Base-by-base conservation (phyloP, 2,329 filamentous ascomycete species). In the Venturia nashicola region DNA sequence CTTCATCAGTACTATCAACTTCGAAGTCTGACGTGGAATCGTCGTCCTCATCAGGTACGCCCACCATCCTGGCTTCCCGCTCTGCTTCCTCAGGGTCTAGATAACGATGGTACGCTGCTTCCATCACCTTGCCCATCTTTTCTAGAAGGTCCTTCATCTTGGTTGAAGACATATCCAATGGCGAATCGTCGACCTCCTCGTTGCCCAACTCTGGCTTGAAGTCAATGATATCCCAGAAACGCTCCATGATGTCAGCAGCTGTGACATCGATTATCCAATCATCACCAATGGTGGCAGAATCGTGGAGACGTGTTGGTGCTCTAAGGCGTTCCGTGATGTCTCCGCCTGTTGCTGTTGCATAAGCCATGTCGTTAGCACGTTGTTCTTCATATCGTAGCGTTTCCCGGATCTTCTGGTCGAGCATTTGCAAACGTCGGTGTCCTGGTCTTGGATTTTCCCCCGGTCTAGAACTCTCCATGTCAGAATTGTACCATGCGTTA, bases 241-340 rank as follows among this genome's bases (percentile, higher is more conserved):
- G 51, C 51, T 57, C 51, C 51, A 57, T 57, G 51, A 57, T 57
- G 8, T 57, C 51, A 7, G 18, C 51, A 36, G 51, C 51, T 57
- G 34, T 36, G 18, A 57, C 16, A 36, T 57, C 51, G 14, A 57
- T 36, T 57, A 32, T 57, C 51, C 51, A 57, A 57, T 57, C 51
- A 18, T 57, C 27, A n/a, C 51, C 51, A n/a, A 57, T 36, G 9
- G 39, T 57, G 14, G 51, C 32, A 36, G 51, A 57, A 14, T 57
- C 32, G 23, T 57, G 51, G 23, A 57, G 51, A 36, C 51, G 18
- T 2, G 32, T 20, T 34, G 51, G 51, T 14, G 51, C 27, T 36
- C 36, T 57, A 14, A 57, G 51, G n/a, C 32, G 32, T 36, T 36
- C 27, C 5, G 7, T 2, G 23, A 57, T 36, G 2, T 57, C 51